Conservation (phyloP, 257 asterid species). For the Nicotiana undulata region DNA sequence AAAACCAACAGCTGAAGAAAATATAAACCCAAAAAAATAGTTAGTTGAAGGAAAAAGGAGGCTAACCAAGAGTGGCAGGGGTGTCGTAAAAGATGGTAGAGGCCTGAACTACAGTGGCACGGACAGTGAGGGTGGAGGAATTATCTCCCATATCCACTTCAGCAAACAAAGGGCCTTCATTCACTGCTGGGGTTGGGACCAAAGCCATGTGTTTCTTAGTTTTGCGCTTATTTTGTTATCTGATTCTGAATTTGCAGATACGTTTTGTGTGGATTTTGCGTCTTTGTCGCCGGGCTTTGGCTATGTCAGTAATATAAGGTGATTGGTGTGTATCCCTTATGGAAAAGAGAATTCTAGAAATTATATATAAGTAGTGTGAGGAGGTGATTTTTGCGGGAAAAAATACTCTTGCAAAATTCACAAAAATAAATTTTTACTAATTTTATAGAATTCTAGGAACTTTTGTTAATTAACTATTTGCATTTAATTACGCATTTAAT, state of each 20-base stretch:
- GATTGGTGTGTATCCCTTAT: not conserved
- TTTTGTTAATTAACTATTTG: no score
- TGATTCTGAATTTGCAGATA: not conserved
- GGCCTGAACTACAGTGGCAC: conserved; percentile 94
- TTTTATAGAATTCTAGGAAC: no score
- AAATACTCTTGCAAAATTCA: no score
- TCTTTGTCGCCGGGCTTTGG: no score
- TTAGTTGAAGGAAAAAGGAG: not conserved
- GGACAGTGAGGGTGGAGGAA: conserved; percentile 50
- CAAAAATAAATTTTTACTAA: no score
- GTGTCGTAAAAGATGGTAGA: conserved; percentile 93
- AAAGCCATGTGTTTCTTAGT: conserved; percentile 50
- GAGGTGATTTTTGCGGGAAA: no score
- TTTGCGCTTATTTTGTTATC: not conserved
- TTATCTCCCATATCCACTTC: conserved; percentile 87
- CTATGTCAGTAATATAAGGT: not conserved
- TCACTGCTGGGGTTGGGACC: conserved; percentile 34
- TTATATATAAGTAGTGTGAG: no score
- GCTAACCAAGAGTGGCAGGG: conserved; percentile 80
- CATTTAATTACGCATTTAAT: no score
- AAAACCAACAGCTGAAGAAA: not conserved
- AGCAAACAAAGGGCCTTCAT: conserved; percentile 51
- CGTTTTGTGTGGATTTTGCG: not conserved
- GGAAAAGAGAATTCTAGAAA: not conserved
- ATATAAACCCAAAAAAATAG: no score